phyloP scores from a whole-genome alignment of 495 filamentous ascomycete species.

The Penicillium tannophilum region DNA sequence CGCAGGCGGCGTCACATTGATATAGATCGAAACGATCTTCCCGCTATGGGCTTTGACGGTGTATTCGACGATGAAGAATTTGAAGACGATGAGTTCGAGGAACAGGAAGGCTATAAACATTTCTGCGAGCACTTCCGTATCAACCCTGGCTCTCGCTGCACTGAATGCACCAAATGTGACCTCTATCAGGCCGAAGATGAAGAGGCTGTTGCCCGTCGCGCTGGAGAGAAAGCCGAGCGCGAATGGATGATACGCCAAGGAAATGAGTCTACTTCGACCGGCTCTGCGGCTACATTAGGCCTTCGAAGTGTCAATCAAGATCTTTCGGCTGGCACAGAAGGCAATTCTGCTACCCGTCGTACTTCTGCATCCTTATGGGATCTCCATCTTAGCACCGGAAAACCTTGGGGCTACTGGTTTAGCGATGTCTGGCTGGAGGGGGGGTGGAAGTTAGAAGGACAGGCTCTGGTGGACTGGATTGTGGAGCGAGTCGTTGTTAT shows the following conservation, averaged over 20 bases:
- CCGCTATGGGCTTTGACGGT: conserved; percentile 12
- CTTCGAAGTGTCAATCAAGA: conserved; percentile 39
- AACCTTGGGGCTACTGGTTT: conserved; percentile 40
- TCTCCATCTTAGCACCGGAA: conserved; percentile 19
- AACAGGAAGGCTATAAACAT: conserved; percentile 77
- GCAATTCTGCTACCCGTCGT: conserved; percentile 9
- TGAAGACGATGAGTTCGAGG: conserved; percentile 40
- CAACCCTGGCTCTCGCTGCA: conserved; percentile 68
- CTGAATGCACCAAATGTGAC: conserved; percentile 83
- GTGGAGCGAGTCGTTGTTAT: conserved; percentile 44
- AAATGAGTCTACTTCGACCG: conserved; percentile 19
- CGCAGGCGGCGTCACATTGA: conserved; percentile 8
- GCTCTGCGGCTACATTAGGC: conserved; percentile 17
- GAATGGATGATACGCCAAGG: conserved; percentile 77
- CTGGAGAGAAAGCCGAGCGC: conserved; percentile 76
- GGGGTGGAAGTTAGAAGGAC: conserved; percentile 47
- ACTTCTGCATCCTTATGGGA: conserved; percentile 20
- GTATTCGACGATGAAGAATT: conserved; percentile 18
- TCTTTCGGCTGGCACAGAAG: conserved; percentile 28
- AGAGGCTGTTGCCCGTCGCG: conserved; percentile 71
- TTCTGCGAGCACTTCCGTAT: conserved; percentile 95
- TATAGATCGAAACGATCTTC: conserved; percentile 15
- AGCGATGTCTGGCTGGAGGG: conserved; percentile 41
- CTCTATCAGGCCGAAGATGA: conserved; percentile 87
- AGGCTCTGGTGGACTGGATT: conserved; percentile 49